Evolutionary conservation across 2,329 filamentous ascomycete genomes (phyloP).

Genomic region (Trichophaea hybrida): DNA sequence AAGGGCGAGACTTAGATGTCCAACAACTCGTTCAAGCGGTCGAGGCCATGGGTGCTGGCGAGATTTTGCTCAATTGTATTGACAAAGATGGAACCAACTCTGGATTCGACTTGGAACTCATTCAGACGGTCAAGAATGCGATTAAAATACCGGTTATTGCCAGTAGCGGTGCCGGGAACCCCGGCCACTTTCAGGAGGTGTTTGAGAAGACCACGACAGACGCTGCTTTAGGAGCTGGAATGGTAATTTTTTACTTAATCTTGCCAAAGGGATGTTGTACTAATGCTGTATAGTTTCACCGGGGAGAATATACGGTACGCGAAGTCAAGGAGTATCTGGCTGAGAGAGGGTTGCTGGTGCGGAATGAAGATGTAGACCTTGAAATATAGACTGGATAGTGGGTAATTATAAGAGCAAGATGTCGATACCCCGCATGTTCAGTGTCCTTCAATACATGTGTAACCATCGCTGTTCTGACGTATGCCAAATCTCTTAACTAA

Average conservation of each 20-base stretch:
- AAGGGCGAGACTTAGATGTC: slow-evolving; percentile 87
- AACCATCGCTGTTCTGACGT: too few relatives aligned
- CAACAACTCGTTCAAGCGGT: slow-evolving; percentile 76
- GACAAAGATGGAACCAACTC: slow-evolving; percentile 90
- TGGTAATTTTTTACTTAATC: slow-evolving; percentile 40
- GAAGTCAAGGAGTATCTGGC: slow-evolving; percentile 78
- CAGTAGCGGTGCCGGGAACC: slow-evolving; percentile 78
- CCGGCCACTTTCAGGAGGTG: slow-evolving; percentile 78
- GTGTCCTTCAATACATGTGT: too few relatives aligned
- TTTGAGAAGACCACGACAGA: slow-evolving; percentile 76
- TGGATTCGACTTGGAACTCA: slow-evolving; percentile 87
- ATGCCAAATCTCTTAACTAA: too few relatives aligned
- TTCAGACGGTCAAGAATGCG: slow-evolving; percentile 71
- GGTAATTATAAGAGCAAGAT: too few relatives aligned
- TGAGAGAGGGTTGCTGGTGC: slow-evolving; percentile 58
- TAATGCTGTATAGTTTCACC: slow-evolving; percentile 52
- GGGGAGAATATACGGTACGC: slow-evolving; percentile 84
- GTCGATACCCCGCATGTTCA: too few relatives aligned
- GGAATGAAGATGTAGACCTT: slow-evolving; percentile 48
- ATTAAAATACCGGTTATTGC: slow-evolving; percentile 90
- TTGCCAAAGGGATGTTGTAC: neutral
- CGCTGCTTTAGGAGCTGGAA: slow-evolving; percentile 85
- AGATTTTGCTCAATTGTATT: slow-evolving; percentile 94
- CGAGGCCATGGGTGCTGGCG: slow-evolving; percentile 87
- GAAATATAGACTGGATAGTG: neutral